These are phyloP conservation scores for Phaeophleospora eucalypticola DNA, from an alignment of 2,329 filamentous ascomycete species.

Conservation along the genomic window DNA sequence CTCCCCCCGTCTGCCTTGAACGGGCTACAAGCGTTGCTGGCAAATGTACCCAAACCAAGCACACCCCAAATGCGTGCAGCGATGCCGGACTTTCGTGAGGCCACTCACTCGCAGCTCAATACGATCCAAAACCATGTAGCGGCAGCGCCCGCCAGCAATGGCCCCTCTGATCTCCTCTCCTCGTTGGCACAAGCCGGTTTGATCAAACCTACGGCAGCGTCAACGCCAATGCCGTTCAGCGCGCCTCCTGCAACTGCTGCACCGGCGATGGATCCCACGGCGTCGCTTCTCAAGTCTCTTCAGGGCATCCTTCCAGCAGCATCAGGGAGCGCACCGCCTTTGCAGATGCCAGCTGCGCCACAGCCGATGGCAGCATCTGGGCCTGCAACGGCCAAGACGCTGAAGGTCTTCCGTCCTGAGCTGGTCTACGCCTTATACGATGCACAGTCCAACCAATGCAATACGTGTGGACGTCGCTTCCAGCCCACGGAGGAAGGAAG, in stretches of 20 bases:
- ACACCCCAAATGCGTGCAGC: conserved; percentile 35
- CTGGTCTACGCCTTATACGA: conserved; percentile 74
- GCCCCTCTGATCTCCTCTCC: conserved; percentile 27
- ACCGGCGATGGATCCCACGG: conserved; percentile 17
- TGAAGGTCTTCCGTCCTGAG: conserved; percentile 60
- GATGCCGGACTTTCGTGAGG: conserved; percentile 28
- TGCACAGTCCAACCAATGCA: conserved; percentile 78
- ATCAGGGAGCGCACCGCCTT: conserved; percentile 19
- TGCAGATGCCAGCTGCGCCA: conserved; percentile 8
- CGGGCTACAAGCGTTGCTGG: conserved; percentile 32
- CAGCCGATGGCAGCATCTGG: conserved; percentile 11
- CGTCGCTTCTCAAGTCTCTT: conserved; percentile 25
- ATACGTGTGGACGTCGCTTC: conserved; percentile 87
- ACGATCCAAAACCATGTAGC: conserved; percentile 28
- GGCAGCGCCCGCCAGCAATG: conserved; percentile 20
- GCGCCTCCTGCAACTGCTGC: conserved; percentile 12
- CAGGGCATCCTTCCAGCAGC: conserved; percentile 25
- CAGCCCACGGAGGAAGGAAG: conserved; percentile 70
- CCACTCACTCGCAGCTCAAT: conserved; percentile 29
- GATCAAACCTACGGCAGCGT: conserved; percentile 12
- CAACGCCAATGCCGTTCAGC: conserved; percentile 8
- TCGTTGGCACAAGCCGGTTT: conserved; percentile 31
- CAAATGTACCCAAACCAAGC: conserved; percentile 33
- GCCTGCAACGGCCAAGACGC: conserved; percentile 27
- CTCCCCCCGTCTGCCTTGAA: conserved; percentile 30